phyloP scores from a whole-genome alignment of 441 rosid species.

The Croton laevigatus region DNA sequence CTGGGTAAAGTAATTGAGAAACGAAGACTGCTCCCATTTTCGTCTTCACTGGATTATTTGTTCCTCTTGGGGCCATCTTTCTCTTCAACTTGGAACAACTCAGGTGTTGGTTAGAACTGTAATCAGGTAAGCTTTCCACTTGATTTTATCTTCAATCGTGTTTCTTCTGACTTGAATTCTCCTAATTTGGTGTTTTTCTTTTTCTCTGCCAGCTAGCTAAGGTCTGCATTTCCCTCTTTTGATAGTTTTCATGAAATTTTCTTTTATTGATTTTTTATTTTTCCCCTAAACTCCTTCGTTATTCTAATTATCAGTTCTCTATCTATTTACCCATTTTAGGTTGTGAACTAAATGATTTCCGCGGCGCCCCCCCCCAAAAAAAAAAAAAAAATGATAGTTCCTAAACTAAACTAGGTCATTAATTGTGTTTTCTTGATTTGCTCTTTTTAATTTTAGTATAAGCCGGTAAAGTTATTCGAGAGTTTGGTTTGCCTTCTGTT shows the following conservation, averaged over 20 bases:
- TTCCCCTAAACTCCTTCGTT: too few relatives aligned
- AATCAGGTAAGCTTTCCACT: constrained; percentile 14
- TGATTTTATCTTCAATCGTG: neutral
- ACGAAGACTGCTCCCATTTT: constrained; percentile 30
- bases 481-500: too few relatives aligned
- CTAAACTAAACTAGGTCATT: neutral
- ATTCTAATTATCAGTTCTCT: neutral
- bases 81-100: neutral
- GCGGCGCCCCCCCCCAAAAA: too few relatives aligned
- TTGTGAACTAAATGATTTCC: too few relatives aligned
- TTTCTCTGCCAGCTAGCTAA: neutral
- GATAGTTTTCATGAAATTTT: neutral
- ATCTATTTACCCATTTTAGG: neutral
- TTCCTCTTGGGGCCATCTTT: neutral
- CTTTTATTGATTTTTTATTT: too few relatives aligned
- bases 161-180: neutral
- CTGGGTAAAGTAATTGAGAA: constrained; percentile 31
- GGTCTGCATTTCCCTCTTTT: neutral
- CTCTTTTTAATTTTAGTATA: neutral
- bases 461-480: too few relatives aligned
- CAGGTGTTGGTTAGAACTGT: neutral
- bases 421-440: neutral
- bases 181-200: neutral
- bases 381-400: too few relatives aligned
- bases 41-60: constrained; percentile 1